These are phyloP conservation scores for Pseudogymnoascus sp. DNA, from an alignment of 2,329 filamentous ascomycete genomes.

Conservation along the genomic window DNA sequence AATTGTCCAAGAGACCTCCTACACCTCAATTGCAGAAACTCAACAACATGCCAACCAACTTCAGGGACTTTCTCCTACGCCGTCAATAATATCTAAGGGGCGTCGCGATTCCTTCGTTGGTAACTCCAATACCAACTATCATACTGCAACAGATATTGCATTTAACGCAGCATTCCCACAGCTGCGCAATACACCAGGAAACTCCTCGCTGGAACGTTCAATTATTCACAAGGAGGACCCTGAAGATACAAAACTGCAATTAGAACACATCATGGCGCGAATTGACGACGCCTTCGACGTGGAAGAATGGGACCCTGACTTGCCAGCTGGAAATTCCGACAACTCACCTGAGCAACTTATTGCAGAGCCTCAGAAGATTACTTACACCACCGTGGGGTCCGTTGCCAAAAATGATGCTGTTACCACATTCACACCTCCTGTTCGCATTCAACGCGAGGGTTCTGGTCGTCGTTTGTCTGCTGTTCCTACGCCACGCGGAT, in stretches of 20 bases:
- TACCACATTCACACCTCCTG: conserved; percentile 26
- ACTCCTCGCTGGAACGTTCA: background rate
- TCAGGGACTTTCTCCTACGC: background rate
- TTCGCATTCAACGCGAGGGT: conserved; percentile 28
- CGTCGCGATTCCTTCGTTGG: background rate
- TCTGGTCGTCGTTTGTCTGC: conserved; percentile 18
- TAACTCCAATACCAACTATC: background rate
- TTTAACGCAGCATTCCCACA: conserved; percentile 3
- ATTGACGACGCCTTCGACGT: conserved; percentile 24
- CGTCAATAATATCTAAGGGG: background rate
- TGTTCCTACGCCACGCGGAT: background rate
- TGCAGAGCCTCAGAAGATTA: conserved; percentile 21
- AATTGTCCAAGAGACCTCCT: background rate
- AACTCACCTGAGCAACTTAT: conserved; percentile 24
- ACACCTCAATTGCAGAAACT: background rate
- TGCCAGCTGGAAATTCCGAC: conserved; percentile 13
- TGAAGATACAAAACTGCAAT: background rate
- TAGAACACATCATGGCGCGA: conserved; percentile 9
- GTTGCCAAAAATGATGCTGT: conserved; percentile 24
- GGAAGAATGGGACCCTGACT: conserved; percentile 25
- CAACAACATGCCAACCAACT: background rate
- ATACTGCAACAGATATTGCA: background rate
- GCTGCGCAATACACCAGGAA: background rate
- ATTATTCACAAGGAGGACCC: conserved; percentile 10
- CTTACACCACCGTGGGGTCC: conserved; percentile 30